These are phyloP conservation scores for Corymbia citriodora DNA, from an alignment of 441 rosid genomes.

Conservation along the genomic window DNA sequence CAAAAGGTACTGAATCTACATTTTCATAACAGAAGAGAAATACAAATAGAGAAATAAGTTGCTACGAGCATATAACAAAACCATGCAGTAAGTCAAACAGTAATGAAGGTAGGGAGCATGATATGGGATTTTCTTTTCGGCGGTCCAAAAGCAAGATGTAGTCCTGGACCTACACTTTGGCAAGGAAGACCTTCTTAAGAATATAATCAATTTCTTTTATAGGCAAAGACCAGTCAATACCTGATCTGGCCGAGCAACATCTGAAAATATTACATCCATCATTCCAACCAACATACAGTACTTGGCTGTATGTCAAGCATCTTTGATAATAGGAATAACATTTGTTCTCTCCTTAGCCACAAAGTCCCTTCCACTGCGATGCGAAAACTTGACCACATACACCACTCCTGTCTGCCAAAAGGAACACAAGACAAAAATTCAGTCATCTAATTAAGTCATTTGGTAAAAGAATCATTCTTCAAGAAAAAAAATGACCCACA, in stretches of 20 bases:
- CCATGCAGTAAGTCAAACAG: neutral
- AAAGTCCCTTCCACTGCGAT: constrained; percentile 87
- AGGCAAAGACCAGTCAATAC: constrained; percentile 14
- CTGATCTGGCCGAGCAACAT: constrained; percentile 98
- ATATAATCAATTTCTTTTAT: neutral
- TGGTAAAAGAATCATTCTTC: too few species aligned
- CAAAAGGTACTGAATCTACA: neutral
- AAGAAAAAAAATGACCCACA: too few species aligned
- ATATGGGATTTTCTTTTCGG: neutral
- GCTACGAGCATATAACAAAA: neutral
- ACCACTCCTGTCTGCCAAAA: too few species aligned
- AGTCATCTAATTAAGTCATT: too few species aligned
- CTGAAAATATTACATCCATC: constrained; percentile 95
- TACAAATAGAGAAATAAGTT: neutral
- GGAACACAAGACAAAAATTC: too few species aligned
- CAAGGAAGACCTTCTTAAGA: neutral
- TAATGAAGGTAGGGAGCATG: neutral
- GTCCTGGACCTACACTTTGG: neutral
- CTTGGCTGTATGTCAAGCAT: constrained; percentile 87
- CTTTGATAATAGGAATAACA: constrained; percentile 83
- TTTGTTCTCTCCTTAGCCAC: constrained; percentile 93
- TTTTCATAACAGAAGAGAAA: neutral
- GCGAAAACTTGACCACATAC: constrained; percentile 82
- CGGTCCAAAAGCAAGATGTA: neutral
- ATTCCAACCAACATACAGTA: constrained; percentile 89